Percentiles rank a stretch among this genome's conserved stretches.
Conservation (phyloP, 2,329 filamentous ascomycete genomes). For the Corynespora cassiicola region DNA sequence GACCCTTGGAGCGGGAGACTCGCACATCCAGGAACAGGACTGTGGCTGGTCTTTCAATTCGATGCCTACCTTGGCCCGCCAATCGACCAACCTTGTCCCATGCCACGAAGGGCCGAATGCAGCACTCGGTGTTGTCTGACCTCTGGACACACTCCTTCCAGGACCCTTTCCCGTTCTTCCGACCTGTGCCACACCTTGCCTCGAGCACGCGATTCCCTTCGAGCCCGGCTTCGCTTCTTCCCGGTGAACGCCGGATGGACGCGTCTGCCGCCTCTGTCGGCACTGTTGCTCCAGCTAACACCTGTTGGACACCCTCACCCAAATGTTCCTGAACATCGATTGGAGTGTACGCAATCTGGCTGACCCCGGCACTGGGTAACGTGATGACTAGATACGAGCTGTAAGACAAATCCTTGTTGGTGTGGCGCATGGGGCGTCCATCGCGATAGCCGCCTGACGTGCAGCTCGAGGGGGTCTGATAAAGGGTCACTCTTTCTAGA, state of each 20-base stretch:
- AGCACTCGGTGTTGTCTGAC: no score
- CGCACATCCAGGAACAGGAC: conserved; percentile 1
- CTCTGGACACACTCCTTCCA: not conserved
- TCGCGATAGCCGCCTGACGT: conserved; percentile 21
- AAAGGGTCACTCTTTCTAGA: conserved; percentile 10
- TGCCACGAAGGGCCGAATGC: no score
- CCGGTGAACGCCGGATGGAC: no score
- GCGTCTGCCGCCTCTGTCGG: no score
- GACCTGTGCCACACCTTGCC: conserved; percentile 1
- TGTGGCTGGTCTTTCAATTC: conserved; percentile 1
- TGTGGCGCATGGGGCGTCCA: conserved; percentile 23
- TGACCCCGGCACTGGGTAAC: conserved; percentile 3
- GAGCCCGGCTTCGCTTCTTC: no score
- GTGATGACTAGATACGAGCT: conserved; percentile 4
- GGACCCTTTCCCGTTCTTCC: conserved; percentile 10
- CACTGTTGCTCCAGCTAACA: no score
- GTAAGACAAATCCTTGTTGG: conserved; percentile 12
- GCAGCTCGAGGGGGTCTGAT: conserved; percentile 7
- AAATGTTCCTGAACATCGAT: no score
- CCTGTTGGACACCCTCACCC: no score
- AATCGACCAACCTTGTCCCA: conserved; percentile 4
- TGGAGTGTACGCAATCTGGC: no score
- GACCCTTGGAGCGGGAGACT: not conserved
- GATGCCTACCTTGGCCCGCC: not conserved
- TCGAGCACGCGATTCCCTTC: no score